Base-by-base conservation (phyloP, 495 filamentous ascomycete species). In the Hamigera avellanea region DNA sequence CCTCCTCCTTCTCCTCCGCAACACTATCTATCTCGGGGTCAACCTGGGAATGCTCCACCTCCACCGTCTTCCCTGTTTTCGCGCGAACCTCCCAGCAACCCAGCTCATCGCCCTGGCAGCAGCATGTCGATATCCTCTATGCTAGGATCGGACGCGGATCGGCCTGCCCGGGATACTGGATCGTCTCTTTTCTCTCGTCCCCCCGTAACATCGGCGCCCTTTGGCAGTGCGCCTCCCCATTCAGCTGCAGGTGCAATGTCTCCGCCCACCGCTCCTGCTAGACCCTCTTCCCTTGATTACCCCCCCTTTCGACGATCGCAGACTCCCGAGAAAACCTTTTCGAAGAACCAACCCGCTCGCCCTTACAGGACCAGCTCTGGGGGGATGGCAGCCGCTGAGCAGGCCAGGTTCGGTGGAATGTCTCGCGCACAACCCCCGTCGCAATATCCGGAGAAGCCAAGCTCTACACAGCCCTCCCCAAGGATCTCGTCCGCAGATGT, bases 121-220 rank as follows among this genome's bases (percentile, higher is more conserved):
- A 83, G 81, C 64, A 96, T 98, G 91, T 93, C 91, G 14, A 98
- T 98, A 49, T 91, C 86, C 7, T 84, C 91, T 14, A 86, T 98
- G 72, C 74, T 98, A 32, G 76, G 71, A 34, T 57, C 64, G 9
- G 73, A 73, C 37, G 49, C 70, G 14, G 80, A 80, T 31, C 75
- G 75, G n/a, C 73, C 80, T 26, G 56, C 72, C 13, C 65, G 73
- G 35, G 73, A 83, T 43, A 53, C 70, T 30, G 55, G 62, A 18
- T 54, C 64, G 18, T 56, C 68, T 7, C 69, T 73, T 19, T 78
- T 80, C 42, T 62, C 64, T 37, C 67, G 67, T 32, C 69, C 66
- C 29, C 59, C 62, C 10, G 57, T 65, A 15, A 66, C 76, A 26
- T 69, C 76, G 9, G 58, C 61, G 25, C 39, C 57, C 0, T 59